Evolutionary conservation across 2,329 filamentous ascomycete genomes (phyloP).

Genomic region (Nannizziopsis barbatae): DNA sequence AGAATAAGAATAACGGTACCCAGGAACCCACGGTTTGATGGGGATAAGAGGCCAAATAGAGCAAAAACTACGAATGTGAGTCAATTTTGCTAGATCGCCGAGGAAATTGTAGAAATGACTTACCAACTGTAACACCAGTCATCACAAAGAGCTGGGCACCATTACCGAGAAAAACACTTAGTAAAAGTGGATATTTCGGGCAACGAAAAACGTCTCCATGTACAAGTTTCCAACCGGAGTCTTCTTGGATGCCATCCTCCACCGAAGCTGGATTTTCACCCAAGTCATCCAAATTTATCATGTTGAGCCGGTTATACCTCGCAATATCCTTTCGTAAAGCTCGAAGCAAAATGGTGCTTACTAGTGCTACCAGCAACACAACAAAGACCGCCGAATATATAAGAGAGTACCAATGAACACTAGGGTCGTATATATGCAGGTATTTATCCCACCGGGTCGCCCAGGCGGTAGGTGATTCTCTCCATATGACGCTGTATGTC

Average conservation of each 20-base stretch:
- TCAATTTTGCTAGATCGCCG: constrained; percentile 8
- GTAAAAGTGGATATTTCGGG: constrained; percentile 67
- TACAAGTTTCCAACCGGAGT: constrained; percentile 96
- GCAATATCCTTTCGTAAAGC: constrained; percentile 92
- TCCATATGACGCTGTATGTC: constrained; percentile 90
- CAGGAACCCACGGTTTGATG: constrained; percentile 86
- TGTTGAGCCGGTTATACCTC: constrained; percentile 74
- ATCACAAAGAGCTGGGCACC: constrained; percentile 96
- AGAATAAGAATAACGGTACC: constrained; percentile 87
- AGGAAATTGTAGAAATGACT: constrained; percentile 15
- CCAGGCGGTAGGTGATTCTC: constrained; percentile 72
- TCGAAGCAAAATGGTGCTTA: constrained; percentile 80
- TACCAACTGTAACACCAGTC: constrained; percentile 78
- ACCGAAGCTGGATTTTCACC: constrained; percentile 60
- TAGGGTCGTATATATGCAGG: constrained; percentile 89
- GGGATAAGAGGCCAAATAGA: constrained; percentile 85
- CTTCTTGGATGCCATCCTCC: constrained; percentile 91
- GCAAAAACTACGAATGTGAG: constrained; percentile 52
- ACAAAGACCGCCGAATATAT: constrained; percentile 95
- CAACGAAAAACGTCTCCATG: constrained; percentile 95
- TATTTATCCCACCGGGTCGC: constrained; percentile 99
- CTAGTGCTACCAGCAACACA: constrained; percentile 78
- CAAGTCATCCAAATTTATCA: constrained; percentile 81
- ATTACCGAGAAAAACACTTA: constrained; percentile 82
- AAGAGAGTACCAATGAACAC: constrained; percentile 98